Conservation (phyloP, 1,284 basidiomycete genomes). For the Pyrrhoderma lamaoense region DNA sequence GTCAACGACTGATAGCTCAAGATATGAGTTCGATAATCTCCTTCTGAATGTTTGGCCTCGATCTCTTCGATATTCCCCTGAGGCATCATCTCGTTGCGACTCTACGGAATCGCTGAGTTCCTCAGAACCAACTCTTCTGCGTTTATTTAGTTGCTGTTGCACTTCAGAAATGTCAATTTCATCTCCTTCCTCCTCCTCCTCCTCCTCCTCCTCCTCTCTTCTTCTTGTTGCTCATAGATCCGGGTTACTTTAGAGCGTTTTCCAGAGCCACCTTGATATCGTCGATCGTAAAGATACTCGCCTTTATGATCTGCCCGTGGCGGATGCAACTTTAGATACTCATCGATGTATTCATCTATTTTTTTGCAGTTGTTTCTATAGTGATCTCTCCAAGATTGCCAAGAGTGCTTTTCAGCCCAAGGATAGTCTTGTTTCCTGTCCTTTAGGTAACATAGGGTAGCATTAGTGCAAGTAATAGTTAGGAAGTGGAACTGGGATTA, state of each 20-base stretch:
- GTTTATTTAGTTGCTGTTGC: neutral
- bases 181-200: slow-evolving; percentile 1
- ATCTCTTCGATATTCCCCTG: neutral
- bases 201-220: neutral
- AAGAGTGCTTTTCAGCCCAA: slow-evolving; percentile 38
- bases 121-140: neutral
- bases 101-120: neutral
- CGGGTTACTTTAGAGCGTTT: no score
- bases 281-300: slow-evolving; percentile 23
- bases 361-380: slow-evolving; percentile 35
- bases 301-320: slow-evolving; percentile 9
- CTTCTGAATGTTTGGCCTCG: no score
- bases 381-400: slow-evolving; percentile 48
- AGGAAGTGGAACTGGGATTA: slow-evolving; percentile 19
- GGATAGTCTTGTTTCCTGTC: slow-evolving; percentile 10
- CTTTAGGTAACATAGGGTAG: slow-evolving; percentile 1
- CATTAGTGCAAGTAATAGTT: neutral
- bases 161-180: neutral
- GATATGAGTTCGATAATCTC: no score
- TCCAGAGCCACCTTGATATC: no score
- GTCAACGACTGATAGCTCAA: no score
- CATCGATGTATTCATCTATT: slow-evolving; percentile 37
- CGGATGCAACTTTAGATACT: neutral
- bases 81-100: neutral
- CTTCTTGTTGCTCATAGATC: neutral